These are phyloP conservation scores for Dipodascus geniculatus DNA, from an alignment of 805 yeast genomes.

Conservation along the genomic window DNA sequence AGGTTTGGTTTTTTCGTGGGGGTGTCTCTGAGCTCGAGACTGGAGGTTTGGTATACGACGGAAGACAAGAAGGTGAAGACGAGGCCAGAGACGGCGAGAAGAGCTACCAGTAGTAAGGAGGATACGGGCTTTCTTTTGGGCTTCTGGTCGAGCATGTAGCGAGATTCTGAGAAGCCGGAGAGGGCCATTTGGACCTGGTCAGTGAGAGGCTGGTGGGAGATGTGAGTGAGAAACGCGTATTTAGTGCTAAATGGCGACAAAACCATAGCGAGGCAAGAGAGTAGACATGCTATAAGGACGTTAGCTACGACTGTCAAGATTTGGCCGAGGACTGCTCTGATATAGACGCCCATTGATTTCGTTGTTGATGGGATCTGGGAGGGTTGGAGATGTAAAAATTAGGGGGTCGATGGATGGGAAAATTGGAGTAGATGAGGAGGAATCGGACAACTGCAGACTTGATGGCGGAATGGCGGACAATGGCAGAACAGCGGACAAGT, in stretches of 20 bases:
- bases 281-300: background rate
- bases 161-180: background rate
- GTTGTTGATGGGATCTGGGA: background rate
- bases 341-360: background rate
- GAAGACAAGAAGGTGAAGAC: background rate
- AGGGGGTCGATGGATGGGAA: too few relatives aligned
- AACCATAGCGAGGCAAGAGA: background rate
- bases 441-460: too few relatives aligned
- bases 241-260: background rate
- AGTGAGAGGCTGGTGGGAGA: background rate
- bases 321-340: background rate
- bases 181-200: background rate
- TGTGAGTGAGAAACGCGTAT: background rate
- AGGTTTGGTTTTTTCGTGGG: background rate
- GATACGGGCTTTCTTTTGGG: background rate
- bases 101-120: background rate
- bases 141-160: background rate
- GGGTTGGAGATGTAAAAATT: too few relatives aligned
- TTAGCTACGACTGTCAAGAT: background rate
- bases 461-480: too few relatives aligned
- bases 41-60: background rate
- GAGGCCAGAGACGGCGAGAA: background rate
- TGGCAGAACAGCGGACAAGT: too few relatives aligned
- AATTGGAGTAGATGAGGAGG: too few relatives aligned
- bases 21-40: background rate